Evolutionary conservation across 2,329 filamentous ascomycete species (phyloP).

Genomic region (Ceratocystis huliohia): DNA sequence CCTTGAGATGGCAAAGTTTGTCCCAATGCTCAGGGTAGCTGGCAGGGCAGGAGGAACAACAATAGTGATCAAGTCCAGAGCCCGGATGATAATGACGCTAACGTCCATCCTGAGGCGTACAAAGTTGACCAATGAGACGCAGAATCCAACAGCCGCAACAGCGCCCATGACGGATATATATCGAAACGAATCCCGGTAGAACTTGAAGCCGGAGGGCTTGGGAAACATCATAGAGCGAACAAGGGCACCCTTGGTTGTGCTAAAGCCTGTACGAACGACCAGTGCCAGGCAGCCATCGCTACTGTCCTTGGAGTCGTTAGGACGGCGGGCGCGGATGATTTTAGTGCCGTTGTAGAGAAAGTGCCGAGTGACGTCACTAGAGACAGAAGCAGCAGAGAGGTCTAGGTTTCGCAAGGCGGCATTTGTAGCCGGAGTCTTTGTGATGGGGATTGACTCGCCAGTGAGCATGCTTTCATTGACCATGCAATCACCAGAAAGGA

Average conservation of each 20-base stretch:
- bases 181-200: slow-evolving; percentile 92
- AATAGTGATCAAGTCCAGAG: slow-evolving; percentile 91
- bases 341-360: slow-evolving; percentile 94
- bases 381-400: slow-evolving; percentile 66
- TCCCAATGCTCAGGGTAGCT: slow-evolving; percentile 89
- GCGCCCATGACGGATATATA: slow-evolving; percentile 95
- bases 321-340: slow-evolving; percentile 77
- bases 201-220: slow-evolving; percentile 96
- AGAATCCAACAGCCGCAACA: slow-evolving; percentile 74
- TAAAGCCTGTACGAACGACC: slow-evolving; percentile 88
- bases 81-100: slow-evolving; percentile 84
- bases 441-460: slow-evolving; percentile 84
- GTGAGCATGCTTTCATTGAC: slow-evolving; percentile 99
- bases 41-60: slow-evolving; percentile 91
- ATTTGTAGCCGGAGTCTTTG: slow-evolving; percentile 74
- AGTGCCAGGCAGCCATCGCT: slow-evolving; percentile 81
- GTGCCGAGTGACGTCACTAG: slow-evolving; percentile 71
- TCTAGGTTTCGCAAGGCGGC: slow-evolving; percentile 66
- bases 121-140: slow-evolving; percentile 88
- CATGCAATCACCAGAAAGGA: slow-evolving; percentile 90
- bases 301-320: slow-evolving; percentile 67
- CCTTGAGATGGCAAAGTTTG: slow-evolving; percentile 79
- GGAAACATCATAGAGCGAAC: slow-evolving; percentile 98
- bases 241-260: slow-evolving; percentile 90
- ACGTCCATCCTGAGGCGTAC: slow-evolving; percentile 69